Percentiles rank a stretch among this genome's conserved stretches.
Evolutionary conservation across 1,284 basidiomycete genomes (phyloP).

Genomic region (Porodaedalea pini): DNA sequence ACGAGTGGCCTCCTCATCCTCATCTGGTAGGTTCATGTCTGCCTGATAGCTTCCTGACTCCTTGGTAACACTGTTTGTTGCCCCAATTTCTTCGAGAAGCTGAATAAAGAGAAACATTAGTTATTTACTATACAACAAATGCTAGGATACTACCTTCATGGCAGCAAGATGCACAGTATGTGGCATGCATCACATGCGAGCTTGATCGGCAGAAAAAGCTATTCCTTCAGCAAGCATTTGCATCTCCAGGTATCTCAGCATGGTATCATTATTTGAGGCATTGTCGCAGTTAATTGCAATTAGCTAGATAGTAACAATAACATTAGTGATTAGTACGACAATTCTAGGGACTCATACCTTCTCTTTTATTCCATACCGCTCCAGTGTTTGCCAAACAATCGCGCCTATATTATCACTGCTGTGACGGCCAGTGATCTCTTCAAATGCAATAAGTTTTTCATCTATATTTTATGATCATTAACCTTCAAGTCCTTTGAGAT

Average conservation of each 20-base stretch:
- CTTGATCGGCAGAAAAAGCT: neutral
- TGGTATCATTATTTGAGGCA: slow-evolving; percentile 22
- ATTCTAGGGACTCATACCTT: slow-evolving; percentile 9
- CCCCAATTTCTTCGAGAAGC: neutral
- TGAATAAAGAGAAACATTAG: neutral
- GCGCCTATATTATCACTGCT: slow-evolving; percentile 19
- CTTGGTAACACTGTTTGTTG: neutral
- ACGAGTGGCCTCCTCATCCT: neutral
- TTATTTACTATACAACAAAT: neutral
- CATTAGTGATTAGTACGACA: neutral
- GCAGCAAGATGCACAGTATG: slow-evolving; percentile 23
- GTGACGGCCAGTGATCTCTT: slow-evolving; percentile 19
- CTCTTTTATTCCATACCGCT: slow-evolving; percentile 6
- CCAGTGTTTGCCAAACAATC: slow-evolving; percentile 13
- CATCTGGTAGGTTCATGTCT: no score
- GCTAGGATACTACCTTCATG: slow-evolving; percentile 10
- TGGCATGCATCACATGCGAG: slow-evolving; percentile 13
- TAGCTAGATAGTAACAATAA: slow-evolving; percentile 12
- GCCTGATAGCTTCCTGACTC: neutral
- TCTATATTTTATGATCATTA: no score
- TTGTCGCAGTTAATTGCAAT: slow-evolving; percentile 18
- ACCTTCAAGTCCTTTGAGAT: no score
- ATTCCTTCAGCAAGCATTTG: neutral
- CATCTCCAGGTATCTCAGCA: slow-evolving; percentile 10
- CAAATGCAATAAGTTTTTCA: slow-evolving; percentile 19